These are phyloP conservation scores for Wickerhamiella slavikovae DNA, from an alignment of 805 yeast genomes.

Conservation along the genomic window DNA sequence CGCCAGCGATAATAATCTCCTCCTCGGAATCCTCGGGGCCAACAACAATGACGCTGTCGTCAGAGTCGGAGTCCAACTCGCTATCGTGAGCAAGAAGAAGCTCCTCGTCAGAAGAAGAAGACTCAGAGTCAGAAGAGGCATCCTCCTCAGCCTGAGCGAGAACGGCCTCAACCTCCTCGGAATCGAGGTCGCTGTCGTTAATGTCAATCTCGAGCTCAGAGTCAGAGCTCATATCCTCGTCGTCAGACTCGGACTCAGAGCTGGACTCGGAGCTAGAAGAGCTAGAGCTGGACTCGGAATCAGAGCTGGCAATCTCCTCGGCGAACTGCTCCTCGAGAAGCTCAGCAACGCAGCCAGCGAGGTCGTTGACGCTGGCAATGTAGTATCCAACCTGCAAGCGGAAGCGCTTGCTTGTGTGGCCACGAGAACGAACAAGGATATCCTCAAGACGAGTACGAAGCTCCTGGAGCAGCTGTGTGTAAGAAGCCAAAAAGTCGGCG, in stretches of 20 bases:
- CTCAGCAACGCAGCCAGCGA: conserved; percentile 10
- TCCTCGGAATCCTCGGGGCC: conserved; percentile 9
- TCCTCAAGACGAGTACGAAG: conserved; percentile 12
- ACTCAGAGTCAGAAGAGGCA: conserved; percentile 2
- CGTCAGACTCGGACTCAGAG: background rate
- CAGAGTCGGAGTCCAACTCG: conserved; percentile 1
- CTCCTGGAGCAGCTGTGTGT: conserved; percentile 11
- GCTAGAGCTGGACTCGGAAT: background rate
- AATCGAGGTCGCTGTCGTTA: conserved; percentile 8
- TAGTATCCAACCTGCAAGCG: conserved; percentile 14
- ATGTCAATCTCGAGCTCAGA: conserved; percentile 7
- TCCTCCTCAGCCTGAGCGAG: conserved; percentile 8
- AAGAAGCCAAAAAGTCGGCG: conserved; percentile 10
- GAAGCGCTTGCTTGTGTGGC: conserved; percentile 11
- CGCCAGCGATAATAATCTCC: conserved; percentile 3
- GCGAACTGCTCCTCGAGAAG: conserved; percentile 10
- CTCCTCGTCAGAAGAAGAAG: conserved; percentile 5
- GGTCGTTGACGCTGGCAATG: conserved; percentile 11
- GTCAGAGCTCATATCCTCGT: conserved; percentile 1
- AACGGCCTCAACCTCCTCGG: conserved; percentile 8
- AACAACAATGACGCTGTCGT: conserved; percentile 4
- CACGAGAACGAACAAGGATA: conserved; percentile 9
- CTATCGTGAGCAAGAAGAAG: conserved; percentile 4
- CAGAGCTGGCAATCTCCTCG: conserved; percentile 5
- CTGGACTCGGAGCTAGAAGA: conserved; percentile 4